phyloP scores from a whole-genome alignment of 2,329 filamentous ascomycete species.

The Pseudogymnoascus pannorum region DNA sequence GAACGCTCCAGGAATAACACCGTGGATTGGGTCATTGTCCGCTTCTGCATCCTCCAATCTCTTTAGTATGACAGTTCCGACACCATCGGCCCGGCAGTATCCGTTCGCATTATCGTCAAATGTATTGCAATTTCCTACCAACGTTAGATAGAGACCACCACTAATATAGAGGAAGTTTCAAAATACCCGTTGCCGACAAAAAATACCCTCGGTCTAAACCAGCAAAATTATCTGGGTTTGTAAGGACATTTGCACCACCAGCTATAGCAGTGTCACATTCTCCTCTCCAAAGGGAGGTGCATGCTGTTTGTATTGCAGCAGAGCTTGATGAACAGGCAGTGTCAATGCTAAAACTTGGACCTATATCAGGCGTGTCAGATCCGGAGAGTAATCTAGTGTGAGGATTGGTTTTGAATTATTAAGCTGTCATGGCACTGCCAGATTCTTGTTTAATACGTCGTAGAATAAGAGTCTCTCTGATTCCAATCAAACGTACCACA shows the following conservation, averaged over 20 bases:
- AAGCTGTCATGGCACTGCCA: no score
- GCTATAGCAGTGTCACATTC: constrained; percentile 15
- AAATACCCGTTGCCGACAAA: no score
- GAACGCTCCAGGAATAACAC: constrained; percentile 23
- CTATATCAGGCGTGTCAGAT: no score
- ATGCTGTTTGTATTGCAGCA: constrained; percentile 18
- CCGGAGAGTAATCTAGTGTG: no score
- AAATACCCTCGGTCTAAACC: no score
- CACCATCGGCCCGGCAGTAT: constrained; percentile 42
- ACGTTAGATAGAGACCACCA: no score
- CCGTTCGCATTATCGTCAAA: constrained; percentile 40
- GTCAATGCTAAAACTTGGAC: constrained; percentile 14
- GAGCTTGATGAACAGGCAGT: no score
- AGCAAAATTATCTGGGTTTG: no score
- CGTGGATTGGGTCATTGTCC: constrained; percentile 39
- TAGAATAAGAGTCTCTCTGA: no score
- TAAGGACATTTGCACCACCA: constrained; percentile 12
- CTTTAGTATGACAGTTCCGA: constrained; percentile 40
- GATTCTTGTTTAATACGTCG: no score
- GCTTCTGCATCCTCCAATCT: constrained; percentile 36
- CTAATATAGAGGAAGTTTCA: neutral
- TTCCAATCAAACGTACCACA: no score
- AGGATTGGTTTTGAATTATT: no score
- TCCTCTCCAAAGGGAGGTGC: constrained; percentile 12
- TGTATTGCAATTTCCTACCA: constrained; percentile 39